phyloP scores from a whole-genome alignment of 75 land plant genomes.

The Gnetum montanum region DNA sequence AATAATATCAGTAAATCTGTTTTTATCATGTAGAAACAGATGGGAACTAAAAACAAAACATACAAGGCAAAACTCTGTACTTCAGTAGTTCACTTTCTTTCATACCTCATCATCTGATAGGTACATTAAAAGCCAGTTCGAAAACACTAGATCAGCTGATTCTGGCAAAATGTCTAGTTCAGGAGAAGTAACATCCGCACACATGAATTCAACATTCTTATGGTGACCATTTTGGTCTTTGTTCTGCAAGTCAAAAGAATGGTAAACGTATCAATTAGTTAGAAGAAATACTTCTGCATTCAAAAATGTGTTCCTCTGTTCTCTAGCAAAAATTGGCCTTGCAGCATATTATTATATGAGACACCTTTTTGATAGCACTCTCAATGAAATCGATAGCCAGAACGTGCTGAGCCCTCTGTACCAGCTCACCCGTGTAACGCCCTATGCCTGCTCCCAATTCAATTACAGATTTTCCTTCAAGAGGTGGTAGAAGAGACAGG shows the following conservation, averaged over 20 bases:
- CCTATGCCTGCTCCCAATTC: slow-evolving; percentile 99
- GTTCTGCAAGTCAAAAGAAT: slow-evolving; percentile 35
- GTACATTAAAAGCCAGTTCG: slow-evolving; percentile 99
- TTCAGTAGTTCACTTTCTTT: too few species aligned
- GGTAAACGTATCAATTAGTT: too few species aligned
- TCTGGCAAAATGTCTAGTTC: slow-evolving; percentile 23
- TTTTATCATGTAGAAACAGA: not conserved
- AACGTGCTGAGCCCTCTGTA: slow-evolving; percentile 67
- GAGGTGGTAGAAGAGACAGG: slow-evolving; percentile 61
- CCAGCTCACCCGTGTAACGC: slow-evolving; percentile 91
- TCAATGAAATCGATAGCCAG: slow-evolving; percentile 91
- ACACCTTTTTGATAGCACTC: slow-evolving; percentile 80
- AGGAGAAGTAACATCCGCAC: slow-evolving; percentile 97
- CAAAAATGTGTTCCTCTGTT: too few species aligned
- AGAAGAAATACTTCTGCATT: too few species aligned
- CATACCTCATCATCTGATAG: slow-evolving; percentile 87
- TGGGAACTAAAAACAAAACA: not conserved
- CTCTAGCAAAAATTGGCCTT: too few species aligned
- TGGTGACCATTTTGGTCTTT: slow-evolving; percentile 63
- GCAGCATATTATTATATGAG: too few species aligned
- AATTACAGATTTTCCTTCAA: slow-evolving; percentile 61
- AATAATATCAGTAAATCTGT: not conserved
- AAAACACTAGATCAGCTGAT: not conserved
- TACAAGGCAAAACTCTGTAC: not conserved
- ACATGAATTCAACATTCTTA: slow-evolving; percentile 66